These are phyloP conservation scores for Huntiella abstrusa DNA, from an alignment of 2,329 filamentous ascomycete species.

Conservation along the genomic window DNA sequence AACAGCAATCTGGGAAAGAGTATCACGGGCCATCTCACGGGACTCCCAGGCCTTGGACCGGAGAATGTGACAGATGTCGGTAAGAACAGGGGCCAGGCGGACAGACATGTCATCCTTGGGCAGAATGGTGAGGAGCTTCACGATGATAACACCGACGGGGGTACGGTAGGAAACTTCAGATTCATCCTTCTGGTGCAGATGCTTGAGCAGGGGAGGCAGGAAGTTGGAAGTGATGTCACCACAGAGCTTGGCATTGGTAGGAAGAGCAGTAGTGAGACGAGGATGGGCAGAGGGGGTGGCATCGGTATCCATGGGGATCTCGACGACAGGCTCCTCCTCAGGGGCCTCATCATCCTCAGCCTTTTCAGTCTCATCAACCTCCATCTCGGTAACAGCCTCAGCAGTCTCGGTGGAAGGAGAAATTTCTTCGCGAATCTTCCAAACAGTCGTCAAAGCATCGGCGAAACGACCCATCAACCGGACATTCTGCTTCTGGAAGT, in stretches of 20 bases:
- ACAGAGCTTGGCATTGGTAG: constrained; percentile 45
- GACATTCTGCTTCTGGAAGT: constrained; percentile 71
- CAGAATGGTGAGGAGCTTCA: constrained; percentile 70
- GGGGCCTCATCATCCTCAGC: constrained; percentile 8
- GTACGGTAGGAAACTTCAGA: constrained; percentile 83
- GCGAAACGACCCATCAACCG: constrained; percentile 64
- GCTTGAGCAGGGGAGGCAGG: constrained; percentile 59
- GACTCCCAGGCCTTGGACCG: constrained; percentile 77
- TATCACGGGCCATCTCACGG: constrained; percentile 77
- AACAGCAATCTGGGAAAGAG: constrained; percentile 72
- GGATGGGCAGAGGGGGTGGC: constrained; percentile 10
- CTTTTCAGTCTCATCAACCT: neutral
- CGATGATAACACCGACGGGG: constrained; percentile 71
- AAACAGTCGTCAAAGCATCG: constrained; percentile 42
- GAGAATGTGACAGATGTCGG: constrained; percentile 84
- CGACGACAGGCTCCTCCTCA: constrained; percentile 20
- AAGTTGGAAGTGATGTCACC: constrained; percentile 57
- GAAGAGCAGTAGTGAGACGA: constrained; percentile 44
- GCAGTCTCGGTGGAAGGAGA: constrained; percentile 15
- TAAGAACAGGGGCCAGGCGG: constrained; percentile 63
- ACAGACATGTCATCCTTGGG: constrained; percentile 53
- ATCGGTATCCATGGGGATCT: constrained; percentile 8
- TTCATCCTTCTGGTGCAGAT: constrained; percentile 88
- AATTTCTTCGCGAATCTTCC: constrained; percentile 3
- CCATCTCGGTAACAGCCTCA: constrained; percentile 21